Percentiles rank a stretch among this genome's conserved stretches.
phyloP scores from a whole-genome alignment of 306 rosid genomes.

The Cucumis hystrix region DNA sequence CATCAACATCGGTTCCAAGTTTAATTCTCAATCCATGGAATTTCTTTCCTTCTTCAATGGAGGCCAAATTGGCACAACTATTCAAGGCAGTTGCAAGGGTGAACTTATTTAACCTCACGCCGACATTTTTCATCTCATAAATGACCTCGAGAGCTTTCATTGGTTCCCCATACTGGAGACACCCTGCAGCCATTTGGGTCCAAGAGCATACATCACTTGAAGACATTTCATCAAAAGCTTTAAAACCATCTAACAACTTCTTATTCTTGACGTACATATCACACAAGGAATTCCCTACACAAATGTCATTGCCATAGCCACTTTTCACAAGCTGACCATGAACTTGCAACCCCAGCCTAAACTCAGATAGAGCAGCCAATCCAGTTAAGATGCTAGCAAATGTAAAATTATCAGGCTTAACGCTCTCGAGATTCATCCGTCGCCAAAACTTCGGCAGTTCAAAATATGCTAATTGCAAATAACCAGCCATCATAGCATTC shows the following conservation, averaged over 20 bases:
- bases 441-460: conserved; percentile 42
- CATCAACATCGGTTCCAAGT: conserved; percentile 45
- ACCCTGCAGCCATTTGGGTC: conserved; percentile 68
- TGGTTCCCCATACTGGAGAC: conserved; percentile 48
- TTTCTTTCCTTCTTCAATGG: conserved; percentile 62
- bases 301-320: conserved; percentile 49
- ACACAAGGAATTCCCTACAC: conserved; percentile 52
- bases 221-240: conserved; percentile 56
- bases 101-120: conserved; percentile 47
- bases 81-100: conserved; percentile 62
- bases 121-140: conserved; percentile 27
- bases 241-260: conserved; percentile 39
- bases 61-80: conserved; percentile 50
- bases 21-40: conserved; percentile 55
- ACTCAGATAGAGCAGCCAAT: conserved; percentile 37
- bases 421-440: conserved; percentile 25
- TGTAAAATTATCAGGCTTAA: conserved; percentile 46
- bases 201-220: conserved; percentile 54
- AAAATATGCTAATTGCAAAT: conserved; percentile 29
- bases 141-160: conserved; percentile 38
- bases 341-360: conserved; percentile 45
- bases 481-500: conserved; percentile 63
- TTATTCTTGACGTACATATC: conserved; percentile 54
- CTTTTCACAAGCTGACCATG: conserved; percentile 48
- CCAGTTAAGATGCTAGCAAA: conserved; percentile 52